Conservation (phyloP, 768 basidiomycete species). For the Lactarius sanguifluus region DNA sequence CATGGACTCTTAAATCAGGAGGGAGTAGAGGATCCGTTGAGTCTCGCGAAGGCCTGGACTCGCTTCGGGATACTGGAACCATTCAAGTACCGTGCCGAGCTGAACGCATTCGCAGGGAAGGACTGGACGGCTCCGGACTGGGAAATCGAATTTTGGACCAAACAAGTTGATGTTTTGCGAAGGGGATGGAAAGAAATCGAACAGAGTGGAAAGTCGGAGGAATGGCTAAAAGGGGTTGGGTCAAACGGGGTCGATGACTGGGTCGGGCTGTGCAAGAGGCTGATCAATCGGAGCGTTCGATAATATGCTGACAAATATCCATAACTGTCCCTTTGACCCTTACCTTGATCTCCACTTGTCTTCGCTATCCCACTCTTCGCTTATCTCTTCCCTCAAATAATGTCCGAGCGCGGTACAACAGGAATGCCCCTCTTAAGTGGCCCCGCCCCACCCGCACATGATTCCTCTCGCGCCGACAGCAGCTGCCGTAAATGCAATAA, state of each 20-base stretch:
- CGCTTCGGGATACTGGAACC: slow-evolving; percentile 52
- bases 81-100: slow-evolving; percentile 64
- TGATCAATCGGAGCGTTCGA: slow-evolving; percentile 36
- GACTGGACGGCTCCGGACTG: slow-evolving; percentile 48
- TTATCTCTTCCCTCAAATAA: neutral
- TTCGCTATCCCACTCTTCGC: neutral
- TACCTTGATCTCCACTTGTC: neutral
- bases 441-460: slow-evolving; percentile 46
- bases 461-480: slow-evolving; percentile 36
- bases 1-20: neutral
- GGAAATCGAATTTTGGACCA: slow-evolving; percentile 55
- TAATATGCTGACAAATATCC: slow-evolving; percentile 18
- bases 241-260: slow-evolving; percentile 57
- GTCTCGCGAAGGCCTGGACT: slow-evolving; percentile 59
- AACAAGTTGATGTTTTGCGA: slow-evolving; percentile 47
- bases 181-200: slow-evolving; percentile 60
- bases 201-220: slow-evolving; percentile 52
- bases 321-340: neutral
- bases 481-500: slow-evolving; percentile 70
- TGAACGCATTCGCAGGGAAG: slow-evolving; percentile 49
- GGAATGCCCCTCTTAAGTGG: slow-evolving; percentile 75
- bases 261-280: slow-evolving; percentile 47
- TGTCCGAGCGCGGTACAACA: slow-evolving; percentile 22
- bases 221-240: slow-evolving; percentile 66
- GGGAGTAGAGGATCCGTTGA: slow-evolving; percentile 37